A percentile compares a stretch with the other conserved stretches of the same genome.
These are phyloP conservation scores for Prorocentrum cordatum DNA, from an alignment of 169 alveolate species.

Conservation along the genomic window DNA sequence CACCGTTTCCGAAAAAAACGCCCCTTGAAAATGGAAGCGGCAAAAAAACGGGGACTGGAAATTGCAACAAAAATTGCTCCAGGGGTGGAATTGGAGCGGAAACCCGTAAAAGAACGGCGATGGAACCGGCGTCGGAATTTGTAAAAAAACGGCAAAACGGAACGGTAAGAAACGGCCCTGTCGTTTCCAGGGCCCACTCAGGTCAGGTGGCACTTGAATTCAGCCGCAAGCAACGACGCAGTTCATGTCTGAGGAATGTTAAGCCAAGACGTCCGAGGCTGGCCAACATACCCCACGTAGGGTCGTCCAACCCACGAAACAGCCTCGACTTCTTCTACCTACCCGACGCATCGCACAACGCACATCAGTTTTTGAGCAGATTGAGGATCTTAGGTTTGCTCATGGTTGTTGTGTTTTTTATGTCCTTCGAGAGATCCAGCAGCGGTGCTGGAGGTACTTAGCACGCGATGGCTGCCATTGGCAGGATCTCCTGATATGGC, in stretches of 20 bases:
- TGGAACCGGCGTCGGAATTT: too few species aligned
- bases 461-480: not conserved
- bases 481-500: not conserved
- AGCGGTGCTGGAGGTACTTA: not conserved
- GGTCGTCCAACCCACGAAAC: not conserved
- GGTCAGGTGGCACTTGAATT: too few species aligned
- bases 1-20: too few species aligned
- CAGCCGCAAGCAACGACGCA: not conserved
- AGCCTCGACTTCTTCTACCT: constrained; percentile 13
- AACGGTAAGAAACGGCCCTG: too few species aligned
- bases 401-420: not conserved
- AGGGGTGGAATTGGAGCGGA: too few species aligned
- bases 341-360: not conserved
- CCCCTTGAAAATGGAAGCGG: too few species aligned
- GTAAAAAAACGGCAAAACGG: too few species aligned
- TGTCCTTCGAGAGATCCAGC: not conserved
- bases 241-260: not conserved
- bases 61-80: too few species aligned
- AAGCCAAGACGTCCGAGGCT: not conserved
- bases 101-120: too few species aligned
- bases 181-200: too few species aligned
- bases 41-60: too few species aligned
- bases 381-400: not conserved
- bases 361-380: not conserved
- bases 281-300: not conserved